Base-by-base conservation (phyloP, 768 basidiomycete genomes). In the Megacollybia marginata region DNA sequence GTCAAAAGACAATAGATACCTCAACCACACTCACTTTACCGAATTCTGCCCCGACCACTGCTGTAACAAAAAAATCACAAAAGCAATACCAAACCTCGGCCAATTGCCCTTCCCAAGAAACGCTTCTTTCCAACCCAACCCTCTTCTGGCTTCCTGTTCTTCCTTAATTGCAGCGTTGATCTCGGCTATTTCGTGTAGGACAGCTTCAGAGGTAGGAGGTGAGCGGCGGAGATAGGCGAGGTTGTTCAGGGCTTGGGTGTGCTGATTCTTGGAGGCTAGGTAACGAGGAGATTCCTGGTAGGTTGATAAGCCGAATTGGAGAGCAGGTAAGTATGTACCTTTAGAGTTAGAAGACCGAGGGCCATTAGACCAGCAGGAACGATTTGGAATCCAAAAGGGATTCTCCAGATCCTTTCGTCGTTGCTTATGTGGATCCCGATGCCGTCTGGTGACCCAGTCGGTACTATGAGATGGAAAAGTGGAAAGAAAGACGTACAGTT, bases 11-110 rank as follows among this genome's bases (percentile, higher is more conserved):
- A 28, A 28, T 28, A n/a, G 23, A 28, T 6, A n/a, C 23, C 23
- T 28, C 23, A 28, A 28, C 23, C 23, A 33, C 13, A 56, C 70
- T 35, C 52, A 76, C 72, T 69, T 71, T 55, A 92, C 84, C 0
- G 84, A 83, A 65, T 92, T 89, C 62, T 92, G 90, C 1, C 91
- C 91, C 43, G 78, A 75, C 83, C 83, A 90, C 60, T 92, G 88
- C 56, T 92, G 90, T 9, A 90, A 68, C 52, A 86, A 61, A 69
- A 91, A 90, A 53, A 89, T 88, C 28, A 76, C 63, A 55, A 88
- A 82, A 1, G 91, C 90, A 57, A 93, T 90, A 15, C 85, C 68
- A 69, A 92, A 92, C 19, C 92, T 82, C 52, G 83, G 68, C 42
- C 80, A 76, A 67, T 92, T 92, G 43, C 91, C 91, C 59, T 86